Base-by-base conservation (phyloP, 768 basidiomycete species). In the Russula earlei region DNA sequence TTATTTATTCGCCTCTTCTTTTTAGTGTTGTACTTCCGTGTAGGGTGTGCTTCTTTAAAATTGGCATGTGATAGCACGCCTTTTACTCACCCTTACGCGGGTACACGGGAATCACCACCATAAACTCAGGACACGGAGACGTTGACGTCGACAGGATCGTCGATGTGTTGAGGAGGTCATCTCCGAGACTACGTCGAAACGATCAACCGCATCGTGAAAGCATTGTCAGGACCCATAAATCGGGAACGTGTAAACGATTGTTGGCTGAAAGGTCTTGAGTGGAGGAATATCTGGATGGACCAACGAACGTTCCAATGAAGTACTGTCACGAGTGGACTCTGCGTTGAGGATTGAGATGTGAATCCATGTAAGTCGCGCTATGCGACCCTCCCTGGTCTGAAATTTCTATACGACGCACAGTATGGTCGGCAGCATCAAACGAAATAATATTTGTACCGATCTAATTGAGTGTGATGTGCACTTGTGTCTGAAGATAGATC, bases 61-160 rank as follows among this genome's bases (percentile, higher is more conserved):
- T 46, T 43, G 4, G 36, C 36, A 36, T 37, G n/a, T n/a, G n/a
- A n/a, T n/a, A n/a, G 27, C 56, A 37, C 52, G n/a, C n/a, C n/a
- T n/a, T n/a, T n/a, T n/a, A n/a, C n/a, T n/a, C n/a, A n/a, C n/a
- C n/a, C n/a, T n/a, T 22, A 3, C 53, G 19, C 62, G 85, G 86
- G 31, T 93, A 96, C 68, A 95, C 96, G 91, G 94, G 94, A 49
- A 68, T 85, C 54, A 83, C 85, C 17, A 92, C 80, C 22, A 83
- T 86, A 7, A 81, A 91, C 55, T 51, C 71, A 22, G 63, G 76
- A 54, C 76, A 92, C 52, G 84, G 80, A 0, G 93, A 97, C 67
- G 67, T 95, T n/a, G n/a, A n/a, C n/a, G n/a, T n/a, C 12, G 83
- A 90, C 62, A 82, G 71, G 65, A 72, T 96, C 53, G 74, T 91